Conservation (phyloP, 2,329 filamentous ascomycete species). For the Zalaria sp. region DNA sequence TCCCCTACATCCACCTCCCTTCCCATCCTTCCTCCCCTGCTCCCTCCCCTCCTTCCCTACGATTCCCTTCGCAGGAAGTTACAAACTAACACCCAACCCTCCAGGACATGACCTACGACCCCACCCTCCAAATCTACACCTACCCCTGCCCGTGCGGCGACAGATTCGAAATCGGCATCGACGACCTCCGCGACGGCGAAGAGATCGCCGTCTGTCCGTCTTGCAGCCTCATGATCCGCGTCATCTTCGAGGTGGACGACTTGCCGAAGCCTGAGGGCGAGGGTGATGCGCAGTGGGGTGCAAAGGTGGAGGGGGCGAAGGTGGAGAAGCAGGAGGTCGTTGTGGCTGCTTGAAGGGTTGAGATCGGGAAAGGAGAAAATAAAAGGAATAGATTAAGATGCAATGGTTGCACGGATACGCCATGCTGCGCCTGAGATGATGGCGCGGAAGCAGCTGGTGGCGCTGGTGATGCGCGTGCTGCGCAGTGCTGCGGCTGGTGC, state of each 20-base stretch:
- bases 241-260: slow-evolving; percentile 68
- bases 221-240: slow-evolving; percentile 90
- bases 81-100: neutral
- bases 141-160: slow-evolving; percentile 97
- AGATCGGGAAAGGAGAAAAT: neutral
- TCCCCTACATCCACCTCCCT: neutral
- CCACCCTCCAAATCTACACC: slow-evolving; percentile 72
- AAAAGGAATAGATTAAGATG: too few species aligned
- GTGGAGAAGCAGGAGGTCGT: slow-evolving; percentile 8
- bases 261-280: slow-evolving; percentile 31
- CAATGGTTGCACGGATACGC: too few species aligned
- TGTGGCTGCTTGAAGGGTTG: slow-evolving; percentile 8
- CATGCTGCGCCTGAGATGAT: too few species aligned
- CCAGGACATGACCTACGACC: slow-evolving; percentile 79
- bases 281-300: slow-evolving; percentile 3
- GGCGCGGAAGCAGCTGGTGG: too few species aligned
- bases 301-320: neutral
- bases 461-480: too few species aligned
- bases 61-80: too few species aligned
- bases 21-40: neutral
- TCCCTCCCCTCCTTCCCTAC: too few species aligned
- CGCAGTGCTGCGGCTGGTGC: too few species aligned
- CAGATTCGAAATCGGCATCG: slow-evolving; percentile 79
- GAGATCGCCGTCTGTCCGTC: slow-evolving; percentile 96
- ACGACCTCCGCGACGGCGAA: slow-evolving; percentile 72